Base-by-base conservation (phyloP, 371 early-diverging fungal species). In the Mortierella sp. region DNA sequence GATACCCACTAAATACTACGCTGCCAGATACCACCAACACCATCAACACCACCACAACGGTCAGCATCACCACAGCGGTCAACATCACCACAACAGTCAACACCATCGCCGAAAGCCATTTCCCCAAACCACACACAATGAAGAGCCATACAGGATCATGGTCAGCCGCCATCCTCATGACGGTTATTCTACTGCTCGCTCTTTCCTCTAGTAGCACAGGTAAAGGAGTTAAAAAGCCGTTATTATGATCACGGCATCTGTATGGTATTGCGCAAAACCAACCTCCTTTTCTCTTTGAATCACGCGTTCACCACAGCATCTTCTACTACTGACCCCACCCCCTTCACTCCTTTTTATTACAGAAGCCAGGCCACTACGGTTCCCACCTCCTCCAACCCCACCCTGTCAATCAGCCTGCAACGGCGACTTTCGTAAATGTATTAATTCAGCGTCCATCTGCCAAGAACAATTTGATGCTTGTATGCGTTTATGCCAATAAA, bases 401-500 rank as follows among this genome's bases (percentile, higher is more conserved):
- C 60, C 83, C 4, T 83, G 79, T 54, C 79, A 63, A 52, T 79
- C 83, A 0, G 76, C 83, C 0, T 83, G 83, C 65, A 70, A 73
- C 28, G 26, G 45, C 21, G 83, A 83, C 44, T 83, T 16, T 48
- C 58, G 79, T 74, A 83, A 83, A 57, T 83, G 83, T n/a, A 76
- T 83, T 54, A 79, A 73, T 45, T 34, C 63, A 2, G 76, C 68
- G 0, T 13, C 54, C 0, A 73, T 11, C 7, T 79, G 83, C 44
- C 8, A 21, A 3, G 52, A 11, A 5, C 68, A 72, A 21, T 26
- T 60, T 2, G 73, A 76, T 24, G 50, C 21, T 10, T 83, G 83
- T 24, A 26, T 79, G 58, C 57, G 14, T 1, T 28, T 50, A 31
- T 82, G 83, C 42, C 14, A 31, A 31, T 5, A 34, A 63, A 7